Conservation (phyloP, 352 stramenopile genomes). For the Phytophthora megakarya region DNA sequence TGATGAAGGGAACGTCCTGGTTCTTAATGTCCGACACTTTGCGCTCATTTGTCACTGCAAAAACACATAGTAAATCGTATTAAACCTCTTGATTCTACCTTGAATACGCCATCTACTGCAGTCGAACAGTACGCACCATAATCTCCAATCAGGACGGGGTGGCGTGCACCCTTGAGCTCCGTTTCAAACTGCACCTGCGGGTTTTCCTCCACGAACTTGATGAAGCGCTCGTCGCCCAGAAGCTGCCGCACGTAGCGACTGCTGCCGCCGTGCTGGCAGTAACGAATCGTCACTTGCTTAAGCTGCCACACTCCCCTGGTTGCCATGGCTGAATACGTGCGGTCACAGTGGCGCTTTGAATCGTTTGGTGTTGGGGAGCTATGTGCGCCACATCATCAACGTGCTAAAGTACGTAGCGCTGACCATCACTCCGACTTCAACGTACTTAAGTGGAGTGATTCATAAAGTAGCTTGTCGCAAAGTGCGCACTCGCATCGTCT, state of each 20-base stretch:
- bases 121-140: slow-evolving; percentile 61
- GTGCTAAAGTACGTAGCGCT: slow-evolving; percentile 26
- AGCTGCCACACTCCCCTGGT: slow-evolving; percentile 81
- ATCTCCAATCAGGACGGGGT: slow-evolving; percentile 84
- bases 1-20: slow-evolving; percentile 81
- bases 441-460: slow-evolving; percentile 6
- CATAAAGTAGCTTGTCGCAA: neutral
- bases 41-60: slow-evolving; percentile 73
- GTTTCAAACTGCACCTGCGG: slow-evolving; percentile 86
- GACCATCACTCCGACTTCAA: slow-evolving; percentile 14
- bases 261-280: slow-evolving; percentile 80
- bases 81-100: neutral
- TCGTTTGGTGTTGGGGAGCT: slow-evolving; percentile 22
- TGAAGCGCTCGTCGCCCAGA: slow-evolving; percentile 76
- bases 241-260: slow-evolving; percentile 80
- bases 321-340: slow-evolving; percentile 48
- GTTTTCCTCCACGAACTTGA: slow-evolving; percentile 88
- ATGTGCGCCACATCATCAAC: slow-evolving; percentile 13
- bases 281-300: slow-evolving; percentile 81
- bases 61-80: neutral
- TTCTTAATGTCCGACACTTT: slow-evolving; percentile 92
- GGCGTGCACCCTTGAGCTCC: slow-evolving; percentile 80
- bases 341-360: slow-evolving; percentile 16
- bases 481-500: slow-evolving; percentile 8
- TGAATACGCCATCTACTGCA: neutral